Base-by-base conservation (phyloP, 176 grass and related monocot genomes). In the Triticum monococcum region DNA sequence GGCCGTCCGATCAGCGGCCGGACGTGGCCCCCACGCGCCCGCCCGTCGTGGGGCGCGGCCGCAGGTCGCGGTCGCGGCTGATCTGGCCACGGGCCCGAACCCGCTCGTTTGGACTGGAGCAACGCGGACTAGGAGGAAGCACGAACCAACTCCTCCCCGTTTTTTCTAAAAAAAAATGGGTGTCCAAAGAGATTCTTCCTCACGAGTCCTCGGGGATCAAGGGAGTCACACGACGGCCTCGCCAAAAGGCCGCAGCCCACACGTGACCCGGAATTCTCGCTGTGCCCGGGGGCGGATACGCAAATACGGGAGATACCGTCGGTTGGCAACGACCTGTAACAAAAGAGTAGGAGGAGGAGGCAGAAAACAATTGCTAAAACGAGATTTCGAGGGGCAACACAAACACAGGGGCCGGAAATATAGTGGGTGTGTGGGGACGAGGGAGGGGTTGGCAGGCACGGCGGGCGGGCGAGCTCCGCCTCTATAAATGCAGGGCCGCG, bases 401-500 rank as follows among this genome's bases (percentile, higher is more conserved):
- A 48, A 48, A 52, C 72, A 74, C 0, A 13, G 80, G 43, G 43
- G 85, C 12, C 85, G 57, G 74, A 87, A 90, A 79, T 73, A 83
- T 57, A 79, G 75, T 30, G 22, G 23, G 24, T n/a, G 68, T 76
- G 24, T 64, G 63, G 50, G 59, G 61, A 56, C 46, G 60, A 68
- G 79, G 78, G 26, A 48, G 52, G 85, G 80, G 89, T 87, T 87
- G 84, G 80, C 82, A 41, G 68, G 70, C 38, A 26, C 40, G 71
- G 40, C 71, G 40, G 8, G 65, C 71, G 40, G 1, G 65, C 65
- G 79, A 89, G 56, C 54, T 84, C 75, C 3, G 37, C 79, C 24
- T 13, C 81, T 91, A 91, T 88, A 91, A 91, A 91, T 91, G 81
- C 85, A 52, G 77, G n/a, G 17, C 37, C 57, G 38, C 77, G n/a